These are phyloP conservation scores for Oryza meridionalis DNA, from an alignment of 176 grass and related monocot species.

Conservation along the genomic window DNA sequence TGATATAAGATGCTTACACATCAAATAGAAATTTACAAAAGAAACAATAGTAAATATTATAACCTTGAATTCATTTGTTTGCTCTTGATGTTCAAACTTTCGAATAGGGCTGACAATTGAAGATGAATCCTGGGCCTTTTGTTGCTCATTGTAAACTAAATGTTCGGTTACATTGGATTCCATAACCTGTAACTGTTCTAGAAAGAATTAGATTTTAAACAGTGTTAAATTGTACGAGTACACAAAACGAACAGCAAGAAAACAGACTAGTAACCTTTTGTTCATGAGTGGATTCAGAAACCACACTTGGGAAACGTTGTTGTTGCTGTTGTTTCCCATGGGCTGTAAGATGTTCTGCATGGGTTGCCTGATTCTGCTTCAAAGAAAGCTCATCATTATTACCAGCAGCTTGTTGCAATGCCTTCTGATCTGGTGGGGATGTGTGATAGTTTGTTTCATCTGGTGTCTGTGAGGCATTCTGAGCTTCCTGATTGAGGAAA, in stretches of 20 bases:
- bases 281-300: conserved; percentile 51
- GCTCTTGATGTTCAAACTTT: conserved; percentile 57
- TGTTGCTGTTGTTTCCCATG: conserved; percentile 54
- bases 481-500: conserved; percentile 52
- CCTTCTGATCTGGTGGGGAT: conserved; percentile 61
- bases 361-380: conserved; percentile 54
- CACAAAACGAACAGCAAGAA: conserved; percentile 26
- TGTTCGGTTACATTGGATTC: conserved; percentile 51
- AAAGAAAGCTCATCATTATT: conserved; percentile 43
- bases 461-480: conserved; percentile 53
- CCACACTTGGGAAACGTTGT: conserved; percentile 37
- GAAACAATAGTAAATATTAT: conserved; percentile 12
- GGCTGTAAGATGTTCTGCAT: conserved; percentile 47
- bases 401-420: conserved; percentile 43
- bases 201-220: conserved; percentile 16
- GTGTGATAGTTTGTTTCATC: conserved; percentile 60
- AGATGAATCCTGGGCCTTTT: conserved; percentile 38
- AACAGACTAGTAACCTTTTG: conserved; percentile 51
- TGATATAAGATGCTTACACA: conserved; percentile 7
- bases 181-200: conserved; percentile 42
- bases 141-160: conserved; percentile 52
- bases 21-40: neutral
- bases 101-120: conserved; percentile 40
- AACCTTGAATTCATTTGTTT: conserved; percentile 72
- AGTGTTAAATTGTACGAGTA: conserved; percentile 6